Conservation (phyloP, 495 filamentous ascomycete genomes). For the Choiromyces venosus region DNA sequence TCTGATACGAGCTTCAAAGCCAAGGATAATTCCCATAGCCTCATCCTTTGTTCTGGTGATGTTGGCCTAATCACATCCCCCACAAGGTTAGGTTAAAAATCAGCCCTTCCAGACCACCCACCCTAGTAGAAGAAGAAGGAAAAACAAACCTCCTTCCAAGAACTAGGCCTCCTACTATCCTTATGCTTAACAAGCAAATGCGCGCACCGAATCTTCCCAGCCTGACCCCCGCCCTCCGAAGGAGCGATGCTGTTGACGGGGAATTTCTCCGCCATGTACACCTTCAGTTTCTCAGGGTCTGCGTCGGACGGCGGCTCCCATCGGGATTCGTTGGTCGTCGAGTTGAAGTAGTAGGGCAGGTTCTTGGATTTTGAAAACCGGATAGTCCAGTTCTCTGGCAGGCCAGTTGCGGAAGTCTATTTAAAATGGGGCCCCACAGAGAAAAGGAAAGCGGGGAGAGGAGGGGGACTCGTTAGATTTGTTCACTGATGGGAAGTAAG, state of each 20-base stretch:
- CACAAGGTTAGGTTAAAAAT: constrained; percentile 13
- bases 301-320: constrained; percentile 90
- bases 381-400: constrained; percentile 86
- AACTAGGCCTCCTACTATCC: constrained; percentile 77
- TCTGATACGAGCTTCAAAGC: constrained; percentile 67
- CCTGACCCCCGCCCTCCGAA: constrained; percentile 48
- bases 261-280: constrained; percentile 84
- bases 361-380: constrained; percentile 95
- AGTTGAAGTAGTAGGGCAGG: constrained; percentile 96
- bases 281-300: constrained; percentile 82
- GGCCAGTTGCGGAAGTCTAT: constrained; percentile 53
- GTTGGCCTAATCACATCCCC: constrained; percentile 49
- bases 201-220: constrained; percentile 84
- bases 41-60: constrained; percentile 87
- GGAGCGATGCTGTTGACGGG: constrained; percentile 50
- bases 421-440: constrained; percentile 50
- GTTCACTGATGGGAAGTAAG: background rate
- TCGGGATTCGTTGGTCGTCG: constrained; percentile 69
- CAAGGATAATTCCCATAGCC: constrained; percentile 67
- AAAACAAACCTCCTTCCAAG: constrained; percentile 68
- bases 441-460: constrained; percentile 18
- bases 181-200: constrained; percentile 91
- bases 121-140: background rate
- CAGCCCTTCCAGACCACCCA: background rate
- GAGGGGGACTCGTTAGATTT: background rate